A percentile compares a stretch with the other conserved stretches of the same genome.
Evolutionary conservation across 1,284 basidiomycete genomes (phyloP).

Genomic region (Rhodotorula glutinis): DNA sequence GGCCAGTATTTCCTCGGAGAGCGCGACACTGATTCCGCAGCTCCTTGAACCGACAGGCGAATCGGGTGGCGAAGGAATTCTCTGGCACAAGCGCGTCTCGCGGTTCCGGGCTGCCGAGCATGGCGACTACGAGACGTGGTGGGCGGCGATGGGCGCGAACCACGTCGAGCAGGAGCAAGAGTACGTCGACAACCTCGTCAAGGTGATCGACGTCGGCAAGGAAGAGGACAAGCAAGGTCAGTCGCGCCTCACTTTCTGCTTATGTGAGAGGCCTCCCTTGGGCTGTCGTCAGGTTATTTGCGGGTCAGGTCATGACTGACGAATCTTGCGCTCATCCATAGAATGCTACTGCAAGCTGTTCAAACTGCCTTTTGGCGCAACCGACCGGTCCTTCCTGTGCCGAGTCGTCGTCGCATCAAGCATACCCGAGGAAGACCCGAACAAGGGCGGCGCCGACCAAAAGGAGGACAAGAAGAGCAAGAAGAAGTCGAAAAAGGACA

Average conservation of each 20-base stretch:
- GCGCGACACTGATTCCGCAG: no score
- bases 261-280: no score
- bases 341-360: slow-evolving; percentile 32
- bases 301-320: no score
- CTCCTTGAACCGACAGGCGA: neutral
- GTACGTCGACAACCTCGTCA: slow-evolving; percentile 29
- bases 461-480: slow-evolving; percentile 1
- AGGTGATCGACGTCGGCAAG: slow-evolving; percentile 24
- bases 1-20: no score
- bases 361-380: slow-evolving; percentile 34
- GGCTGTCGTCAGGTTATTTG: no score
- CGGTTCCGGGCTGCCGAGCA: slow-evolving; percentile 18
- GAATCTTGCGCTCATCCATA: neutral
- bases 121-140: slow-evolving; percentile 30
- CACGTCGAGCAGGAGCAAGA: slow-evolving; percentile 35
- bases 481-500: slow-evolving; percentile 3
- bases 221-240: slow-evolving; percentile 19
- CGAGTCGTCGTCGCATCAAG: slow-evolving; percentile 11
- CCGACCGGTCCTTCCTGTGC: slow-evolving; percentile 30
- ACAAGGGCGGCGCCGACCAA: neutral
- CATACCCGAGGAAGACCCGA: neutral
- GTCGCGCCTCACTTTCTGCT: neutral
- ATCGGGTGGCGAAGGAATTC: slow-evolving; percentile 28
- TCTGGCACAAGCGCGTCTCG: slow-evolving; percentile 31
- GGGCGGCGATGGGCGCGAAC: slow-evolving; percentile 17